Conservation (phyloP, 352 stramenopile genomes). For the Pelagophyceae sp. region DNA sequence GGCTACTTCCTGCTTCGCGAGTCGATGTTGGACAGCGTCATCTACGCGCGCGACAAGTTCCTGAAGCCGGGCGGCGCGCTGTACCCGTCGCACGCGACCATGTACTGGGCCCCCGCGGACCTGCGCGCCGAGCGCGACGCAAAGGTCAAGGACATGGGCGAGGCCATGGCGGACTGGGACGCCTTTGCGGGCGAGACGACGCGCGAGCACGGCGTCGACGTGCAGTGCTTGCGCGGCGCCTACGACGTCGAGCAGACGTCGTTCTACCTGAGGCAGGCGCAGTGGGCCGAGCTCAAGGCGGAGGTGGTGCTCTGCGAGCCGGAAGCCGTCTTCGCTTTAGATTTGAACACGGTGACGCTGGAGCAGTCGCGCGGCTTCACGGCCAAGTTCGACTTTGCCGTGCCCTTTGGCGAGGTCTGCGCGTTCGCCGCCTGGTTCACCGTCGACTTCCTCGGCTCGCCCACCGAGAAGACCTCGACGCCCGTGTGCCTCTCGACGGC, state of each 20-base stretch:
- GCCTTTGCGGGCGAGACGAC: conserved; percentile 69
- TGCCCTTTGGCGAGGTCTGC: conserved; percentile 73
- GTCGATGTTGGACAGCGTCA: conserved; percentile 96
- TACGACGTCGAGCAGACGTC: conserved; percentile 89
- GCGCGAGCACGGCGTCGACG: conserved; percentile 92
- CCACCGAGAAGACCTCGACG: conserved; percentile 42
- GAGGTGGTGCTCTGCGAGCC: conserved; percentile 56
- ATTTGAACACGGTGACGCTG: conserved; percentile 67
- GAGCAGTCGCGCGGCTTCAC: conserved; percentile 50
- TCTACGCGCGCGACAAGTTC: conserved; percentile 86
- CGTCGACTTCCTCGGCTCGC: conserved; percentile 82
- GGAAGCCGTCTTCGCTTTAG: conserved; percentile 50
- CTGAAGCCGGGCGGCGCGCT: conserved; percentile 87
- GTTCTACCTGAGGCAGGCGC: conserved; percentile 73
- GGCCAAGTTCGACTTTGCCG: conserved; percentile 49
- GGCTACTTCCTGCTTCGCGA: conserved; percentile 99
- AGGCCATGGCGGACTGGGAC: conserved; percentile 59
- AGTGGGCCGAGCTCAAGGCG: conserved; percentile 58
- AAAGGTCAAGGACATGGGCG: conserved; percentile 49
- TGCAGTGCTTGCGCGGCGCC: conserved; percentile 68
- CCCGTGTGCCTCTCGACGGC: conserved; percentile 59
- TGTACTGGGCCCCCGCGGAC: conserved; percentile 89
- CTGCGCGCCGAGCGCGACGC: conserved; percentile 69
- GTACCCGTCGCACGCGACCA: conserved; percentile 89
- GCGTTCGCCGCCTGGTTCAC: conserved; percentile 98